Evolutionary conservation across 2,329 filamentous ascomycete species (phyloP).

Genomic region (Teratosphaeria epicoccoides): DNA sequence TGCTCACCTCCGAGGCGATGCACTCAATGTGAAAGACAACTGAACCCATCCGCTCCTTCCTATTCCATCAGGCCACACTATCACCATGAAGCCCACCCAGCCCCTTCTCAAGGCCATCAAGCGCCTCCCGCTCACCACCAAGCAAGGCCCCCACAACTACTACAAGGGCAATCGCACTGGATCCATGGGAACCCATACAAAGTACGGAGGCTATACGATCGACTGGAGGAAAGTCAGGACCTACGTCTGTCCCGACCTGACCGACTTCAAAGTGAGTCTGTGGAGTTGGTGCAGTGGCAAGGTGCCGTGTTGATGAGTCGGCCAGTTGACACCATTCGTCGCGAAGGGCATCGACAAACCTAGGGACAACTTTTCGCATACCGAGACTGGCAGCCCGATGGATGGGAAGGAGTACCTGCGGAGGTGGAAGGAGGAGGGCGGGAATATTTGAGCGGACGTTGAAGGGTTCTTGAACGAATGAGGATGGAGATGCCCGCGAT

Average conservation of each 20-base stretch:
- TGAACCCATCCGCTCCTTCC: not conserved
- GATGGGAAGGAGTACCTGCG: conserved; percentile 24
- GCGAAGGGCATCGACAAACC: conserved; percentile 46
- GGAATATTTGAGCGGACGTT: conserved; percentile 15
- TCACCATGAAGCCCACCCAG: conserved; percentile 50
- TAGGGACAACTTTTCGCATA: conserved; percentile 41
- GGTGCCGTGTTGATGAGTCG: not conserved
- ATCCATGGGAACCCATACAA: conserved; percentile 74
- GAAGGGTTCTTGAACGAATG: not conserved
- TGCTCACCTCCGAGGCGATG: conserved; percentile 7
- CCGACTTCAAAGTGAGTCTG: conserved; percentile 55
- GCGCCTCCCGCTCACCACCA: conserved; percentile 77
- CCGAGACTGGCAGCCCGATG: conserved; percentile 15
- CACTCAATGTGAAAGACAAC: not conserved
- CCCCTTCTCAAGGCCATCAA: conserved; percentile 57
- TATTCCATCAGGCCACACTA: not conserved
- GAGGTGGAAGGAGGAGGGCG: conserved; percentile 26
- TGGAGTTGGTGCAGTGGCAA: not conserved
- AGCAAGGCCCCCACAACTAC: conserved; percentile 84
- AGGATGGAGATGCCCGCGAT: not conserved
- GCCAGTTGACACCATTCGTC: conserved; percentile 70
- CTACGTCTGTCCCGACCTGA: conserved; percentile 67
- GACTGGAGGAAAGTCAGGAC: conserved; percentile 84
- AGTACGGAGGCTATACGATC: conserved; percentile 71
- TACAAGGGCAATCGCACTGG: conserved; percentile 95